These are phyloP conservation scores for Dendrobium chrysotoxum DNA, from an alignment of 106 monocot species.

Conservation along the genomic window DNA sequence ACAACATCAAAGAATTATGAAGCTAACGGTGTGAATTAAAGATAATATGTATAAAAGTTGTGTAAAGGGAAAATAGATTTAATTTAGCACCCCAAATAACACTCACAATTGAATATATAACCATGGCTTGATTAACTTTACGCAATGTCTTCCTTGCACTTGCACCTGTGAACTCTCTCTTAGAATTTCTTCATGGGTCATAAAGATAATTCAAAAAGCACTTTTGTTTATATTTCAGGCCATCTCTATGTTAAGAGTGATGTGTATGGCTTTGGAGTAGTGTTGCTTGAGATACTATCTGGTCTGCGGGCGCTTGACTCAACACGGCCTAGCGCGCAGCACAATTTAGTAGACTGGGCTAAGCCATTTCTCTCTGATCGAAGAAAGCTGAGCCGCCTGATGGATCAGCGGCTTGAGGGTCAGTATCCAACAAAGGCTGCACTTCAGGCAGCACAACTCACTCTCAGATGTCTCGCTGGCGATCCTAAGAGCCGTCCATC, in stretches of 20 bases:
- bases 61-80: too few relatives aligned
- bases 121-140: background rate
- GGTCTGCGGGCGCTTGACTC: constrained; percentile 50
- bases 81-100: too few relatives aligned
- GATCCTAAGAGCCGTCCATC: constrained; percentile 63
- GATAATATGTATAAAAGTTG: too few relatives aligned
- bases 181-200: too few relatives aligned
- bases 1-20: too few relatives aligned
- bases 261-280: constrained; percentile 79
- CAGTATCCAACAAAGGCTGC: constrained; percentile 50
- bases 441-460: constrained; percentile 37
- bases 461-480: constrained; percentile 32
- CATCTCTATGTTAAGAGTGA: constrained; percentile 76
- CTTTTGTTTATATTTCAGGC: constrained; percentile 19
- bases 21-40: too few relatives aligned
- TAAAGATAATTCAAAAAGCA: too few relatives aligned
- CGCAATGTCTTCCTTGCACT: too few relatives aligned
- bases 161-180: too few relatives aligned
- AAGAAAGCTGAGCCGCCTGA: constrained; percentile 34
- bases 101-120: too few relatives aligned
- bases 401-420: constrained; percentile 56
- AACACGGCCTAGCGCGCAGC: constrained; percentile 39
- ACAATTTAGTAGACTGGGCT: constrained; percentile 53
- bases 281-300: constrained; percentile 60
- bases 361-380: constrained; percentile 39